phyloP scores from a whole-genome alignment of 352 stramenopile genomes.

The Pythium diclinum region DNA sequence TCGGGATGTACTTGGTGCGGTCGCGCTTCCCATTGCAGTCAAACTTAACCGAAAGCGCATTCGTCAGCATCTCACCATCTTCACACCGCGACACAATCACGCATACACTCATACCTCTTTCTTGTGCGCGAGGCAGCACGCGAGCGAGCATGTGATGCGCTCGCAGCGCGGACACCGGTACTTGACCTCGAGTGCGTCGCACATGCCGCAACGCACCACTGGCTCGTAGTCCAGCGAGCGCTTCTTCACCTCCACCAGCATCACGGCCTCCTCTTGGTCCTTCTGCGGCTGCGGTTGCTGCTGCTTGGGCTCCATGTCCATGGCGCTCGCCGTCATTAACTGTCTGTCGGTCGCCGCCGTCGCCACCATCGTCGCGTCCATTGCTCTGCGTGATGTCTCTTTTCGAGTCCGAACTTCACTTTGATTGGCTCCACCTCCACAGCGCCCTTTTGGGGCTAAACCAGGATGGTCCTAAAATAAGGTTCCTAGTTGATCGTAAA shows the following conservation, averaged over 20 bases:
- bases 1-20: conserved; percentile 71
- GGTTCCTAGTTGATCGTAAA: background rate
- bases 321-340: background rate
- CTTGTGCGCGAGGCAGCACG: conserved; percentile 80
- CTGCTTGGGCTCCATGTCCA: conserved; percentile 1
- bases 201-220: conserved; percentile 40
- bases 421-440: conserved; percentile 25
- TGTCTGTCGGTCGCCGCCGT: conserved; percentile 3
- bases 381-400: conserved; percentile 2
- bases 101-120: conserved; percentile 40
- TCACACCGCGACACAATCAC: background rate
- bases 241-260: conserved; percentile 29
- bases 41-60: conserved; percentile 35
- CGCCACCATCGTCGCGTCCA: conserved; percentile 9
- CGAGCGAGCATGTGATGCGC: conserved; percentile 77
- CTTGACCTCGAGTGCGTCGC: conserved; percentile 56
- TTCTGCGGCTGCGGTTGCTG: background rate
- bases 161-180: conserved; percentile 85
- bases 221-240: conserved; percentile 25
- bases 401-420: background rate
- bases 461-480: conserved; percentile 15
- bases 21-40: conserved; percentile 80
- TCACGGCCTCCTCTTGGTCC: background rate
- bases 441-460: conserved; percentile 28
- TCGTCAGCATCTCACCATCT: background rate